These are phyloP conservation scores for Dactylellina cionopaga DNA, from an alignment of 2,329 filamentous ascomycete species.

Conservation along the genomic window DNA sequence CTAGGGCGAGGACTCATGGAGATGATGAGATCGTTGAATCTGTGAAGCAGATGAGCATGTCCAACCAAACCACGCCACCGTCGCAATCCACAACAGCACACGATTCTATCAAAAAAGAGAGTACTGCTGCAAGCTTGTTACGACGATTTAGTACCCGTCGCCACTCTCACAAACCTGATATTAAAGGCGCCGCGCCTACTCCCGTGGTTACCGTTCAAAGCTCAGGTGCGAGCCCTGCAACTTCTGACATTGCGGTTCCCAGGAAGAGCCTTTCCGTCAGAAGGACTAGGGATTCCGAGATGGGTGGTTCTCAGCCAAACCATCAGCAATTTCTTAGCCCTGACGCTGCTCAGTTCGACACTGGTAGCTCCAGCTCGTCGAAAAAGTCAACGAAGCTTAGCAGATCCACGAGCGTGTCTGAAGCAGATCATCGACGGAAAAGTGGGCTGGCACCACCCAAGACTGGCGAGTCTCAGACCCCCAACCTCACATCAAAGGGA, in stretches of 20 bases:
- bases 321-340: slow-evolving; percentile 82
- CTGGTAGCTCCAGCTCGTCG: slow-evolving; percentile 60
- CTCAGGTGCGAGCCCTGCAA: slow-evolving; percentile 72
- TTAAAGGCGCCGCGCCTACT: slow-evolving; percentile 74
- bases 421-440: slow-evolving; percentile 56
- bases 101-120: slow-evolving; percentile 80
- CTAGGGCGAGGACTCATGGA: slow-evolving; percentile 89
- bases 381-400: slow-evolving; percentile 76
- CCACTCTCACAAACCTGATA: slow-evolving; percentile 70
- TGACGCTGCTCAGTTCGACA: slow-evolving; percentile 70
- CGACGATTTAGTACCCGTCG: slow-evolving; percentile 90
- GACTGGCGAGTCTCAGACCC: slow-evolving; percentile 57
- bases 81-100: slow-evolving; percentile 61
- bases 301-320: slow-evolving; percentile 72
- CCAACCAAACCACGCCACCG: slow-evolving; percentile 67
- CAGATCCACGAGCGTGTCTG: slow-evolving; percentile 81
- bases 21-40: slow-evolving; percentile 87
- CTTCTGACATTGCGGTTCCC: slow-evolving; percentile 64
- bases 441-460: slow-evolving; percentile 57
- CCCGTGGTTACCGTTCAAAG: slow-evolving; percentile 79
- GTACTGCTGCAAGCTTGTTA: slow-evolving; percentile 82
- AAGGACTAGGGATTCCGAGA: slow-evolving; percentile 67
- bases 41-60: slow-evolving; percentile 72
- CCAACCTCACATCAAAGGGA: slow-evolving; percentile 54
- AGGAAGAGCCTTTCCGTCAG: slow-evolving; percentile 91